Evolutionary conservation across 2,329 filamentous ascomycete genomes (phyloP), one percentile per base, ranked within the genome.

Genomic region (Stromatinia cepivora): DNA sequence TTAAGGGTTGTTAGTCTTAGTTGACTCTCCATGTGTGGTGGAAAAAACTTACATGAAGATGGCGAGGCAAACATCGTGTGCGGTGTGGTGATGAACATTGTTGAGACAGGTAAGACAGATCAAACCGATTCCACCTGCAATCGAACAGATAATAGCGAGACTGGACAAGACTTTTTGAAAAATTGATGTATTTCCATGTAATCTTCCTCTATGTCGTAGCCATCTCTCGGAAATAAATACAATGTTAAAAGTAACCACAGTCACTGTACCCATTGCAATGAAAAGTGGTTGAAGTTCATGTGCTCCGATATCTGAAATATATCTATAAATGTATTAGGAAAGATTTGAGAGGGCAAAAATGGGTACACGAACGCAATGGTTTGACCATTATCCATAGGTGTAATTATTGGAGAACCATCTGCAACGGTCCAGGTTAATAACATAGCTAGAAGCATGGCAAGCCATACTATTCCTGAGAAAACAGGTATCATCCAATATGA

Each of bases 61-160:
- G 1, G 86, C 81, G 39, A 98, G 81, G 80, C 95, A 96, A 2
- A 87, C 82, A 75, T 92, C 84, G 78, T 98, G 94, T 69, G 91
- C 79, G 2, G 75, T 79, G 2, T 84, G 83, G 77, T 97, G 87
- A 69, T 83, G 81, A 11, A 85, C 80, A 0, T 92, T 94, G 79
- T 97, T 92, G 79, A 95, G 97, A 75, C 96, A 88, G 71, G 89
- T 89, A 45, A 98, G 84, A 22, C 94, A 83, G 72, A 97, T 92
- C 45, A 98, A 80, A 5, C 94, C 94, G 0, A 85, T 84, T 0
- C 91, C 92, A 65, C 94, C 94, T 31, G 88, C 80, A 59, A 94
- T 78, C 17, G 93, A 90, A 70, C 88, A 87, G 48, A 89, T 59
- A 57, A 93, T 92, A 48, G 85, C 86, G 50, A 90, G 79, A 3